Base-by-base conservation (phyloP, 2,329 filamentous ascomycete genomes). In the Phyllosticta citrichinensis region DNA sequence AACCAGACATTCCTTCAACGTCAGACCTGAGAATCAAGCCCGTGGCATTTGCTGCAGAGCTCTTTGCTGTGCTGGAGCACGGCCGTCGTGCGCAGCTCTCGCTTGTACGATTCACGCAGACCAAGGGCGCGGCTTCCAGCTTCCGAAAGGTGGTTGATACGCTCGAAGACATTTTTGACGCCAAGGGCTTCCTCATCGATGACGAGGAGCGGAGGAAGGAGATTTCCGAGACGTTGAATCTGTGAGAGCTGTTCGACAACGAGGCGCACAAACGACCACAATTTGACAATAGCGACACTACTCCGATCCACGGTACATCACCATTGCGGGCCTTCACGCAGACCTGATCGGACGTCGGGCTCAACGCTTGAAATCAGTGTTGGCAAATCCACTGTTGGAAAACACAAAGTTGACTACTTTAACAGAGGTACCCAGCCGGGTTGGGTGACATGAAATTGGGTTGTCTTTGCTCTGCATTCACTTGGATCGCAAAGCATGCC, bases 21-120 rank as follows among this genome's bases (percentile, higher is more conserved):
- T 11, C 66, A 92, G 89, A 87, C 68, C 81, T 96, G 57, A 82
- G 87, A 64, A 83, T 97, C 70, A 94, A 92, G 70, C 87, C 91
- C 60, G 91, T 97, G n/a, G 82, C 87, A 14, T 92, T 97, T 73
- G 88, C 90, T 17, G 85, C 87, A 47, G 91, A 97, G 72, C 82
- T 97, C 63, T 95, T 95, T 77, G 91, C 88, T 1, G 87, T 96
- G 47, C 87, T 96, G 64, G 89, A 96, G 75, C 88, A 94, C 69
- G 89, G 89, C 55, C 87, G 84, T 68, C 86, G 85, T 65, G 86
- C 84, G 54, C 87, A 87, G 9, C 81, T 97, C 59, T 89, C 87
- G 71, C 85, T 97, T 65, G 85, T 89, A 30, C 87, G 90, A 40
- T 90, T 97, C 72, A 93, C 89, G 1, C 92, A 97, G 70, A 91